Percentiles rank a stretch among this genome's conserved stretches.
These are phyloP conservation scores for Acanthochlamys bracteata DNA, from an alignment of 106 monocot species.

Conservation along the genomic window DNA sequence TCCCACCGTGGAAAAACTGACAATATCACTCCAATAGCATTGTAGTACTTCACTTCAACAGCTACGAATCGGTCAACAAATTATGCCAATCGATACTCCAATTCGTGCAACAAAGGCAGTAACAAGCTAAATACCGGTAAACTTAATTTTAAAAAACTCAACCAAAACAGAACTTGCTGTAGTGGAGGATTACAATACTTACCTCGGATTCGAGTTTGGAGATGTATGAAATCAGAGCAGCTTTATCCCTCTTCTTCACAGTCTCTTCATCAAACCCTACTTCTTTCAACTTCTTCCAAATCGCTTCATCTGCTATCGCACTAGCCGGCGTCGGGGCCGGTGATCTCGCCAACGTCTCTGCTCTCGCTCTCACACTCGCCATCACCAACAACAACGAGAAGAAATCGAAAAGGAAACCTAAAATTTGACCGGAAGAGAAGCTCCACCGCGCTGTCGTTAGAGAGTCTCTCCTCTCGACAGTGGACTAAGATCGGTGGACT, in stretches of 20 bases:
- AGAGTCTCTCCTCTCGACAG: too few species aligned
- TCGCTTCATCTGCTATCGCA: constrained; percentile 44
- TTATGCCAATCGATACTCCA: not conserved
- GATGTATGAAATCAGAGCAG: constrained; percentile 75
- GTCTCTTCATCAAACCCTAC: constrained; percentile 84
- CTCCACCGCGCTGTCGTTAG: too few species aligned
- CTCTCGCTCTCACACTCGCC: not conserved
- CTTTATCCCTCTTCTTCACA: constrained; percentile 74
- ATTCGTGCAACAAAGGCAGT: not conserved
- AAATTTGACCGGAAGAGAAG: too few species aligned
- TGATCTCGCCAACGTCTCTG: constrained; percentile 8
- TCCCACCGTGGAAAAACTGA: too few species aligned
- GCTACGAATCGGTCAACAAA: too few species aligned
- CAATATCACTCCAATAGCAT: too few species aligned
- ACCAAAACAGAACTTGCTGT: not conserved
- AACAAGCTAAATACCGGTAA: not conserved
- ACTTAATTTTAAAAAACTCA: not conserved
- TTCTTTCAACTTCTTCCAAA: constrained; percentile 74
- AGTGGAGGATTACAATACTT: not conserved
- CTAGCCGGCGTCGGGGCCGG: constrained; percentile 5
- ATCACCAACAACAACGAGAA: not conserved
- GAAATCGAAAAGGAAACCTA: too few species aligned
- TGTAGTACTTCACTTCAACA: too few species aligned
- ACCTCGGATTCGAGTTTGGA: constrained; percentile 78
- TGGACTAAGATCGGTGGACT: too few species aligned